A percentile compares a stretch with the other conserved stretches of the same genome.
phyloP scores from a whole-genome alignment of 805 yeast genomes.

The Teunomyces pallodes region DNA sequence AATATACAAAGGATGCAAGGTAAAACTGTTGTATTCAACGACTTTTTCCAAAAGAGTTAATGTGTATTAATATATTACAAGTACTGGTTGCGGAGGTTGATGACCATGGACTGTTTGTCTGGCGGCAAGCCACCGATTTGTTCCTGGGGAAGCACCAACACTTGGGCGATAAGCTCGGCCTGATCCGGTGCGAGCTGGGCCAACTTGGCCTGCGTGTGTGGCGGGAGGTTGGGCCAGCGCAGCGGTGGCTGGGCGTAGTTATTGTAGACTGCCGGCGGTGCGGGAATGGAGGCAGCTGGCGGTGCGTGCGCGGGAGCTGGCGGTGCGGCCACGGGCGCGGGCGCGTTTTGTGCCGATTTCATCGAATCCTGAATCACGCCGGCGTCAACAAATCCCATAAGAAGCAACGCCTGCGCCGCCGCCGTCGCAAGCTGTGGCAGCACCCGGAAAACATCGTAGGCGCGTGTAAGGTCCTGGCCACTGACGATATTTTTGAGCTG shows the following conservation, averaged over 20 bases:
- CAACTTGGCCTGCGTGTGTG: conserved; percentile 49
- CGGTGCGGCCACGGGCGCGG: conserved; percentile 12
- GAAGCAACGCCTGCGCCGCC: conserved; percentile 68
- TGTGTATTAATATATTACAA: conserved; percentile 17
- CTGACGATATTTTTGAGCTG: conserved; percentile 58
- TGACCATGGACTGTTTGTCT: conserved; percentile 55
- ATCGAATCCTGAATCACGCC: conserved; percentile 63
- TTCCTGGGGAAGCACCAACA: conserved; percentile 47
- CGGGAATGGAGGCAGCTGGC: background rate
- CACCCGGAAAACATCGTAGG: conserved; percentile 50
- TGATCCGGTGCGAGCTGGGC: conserved; percentile 53
- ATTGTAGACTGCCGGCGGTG: background rate
- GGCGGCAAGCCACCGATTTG: conserved; percentile 50
- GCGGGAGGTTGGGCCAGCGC: conserved; percentile 48
- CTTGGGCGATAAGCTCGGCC: conserved; percentile 55
- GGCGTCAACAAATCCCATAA: conserved; percentile 74
- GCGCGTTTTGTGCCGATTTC: conserved; percentile 20
- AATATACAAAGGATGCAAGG: background rate
- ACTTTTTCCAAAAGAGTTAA: too few species aligned
- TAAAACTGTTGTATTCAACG: too few species aligned
- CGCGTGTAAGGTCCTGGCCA: conserved; percentile 50
- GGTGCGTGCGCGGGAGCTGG: conserved; percentile 5
- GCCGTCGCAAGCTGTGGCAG: conserved; percentile 60
- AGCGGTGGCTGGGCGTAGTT: conserved; percentile 1
- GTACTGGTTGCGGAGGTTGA: conserved; percentile 54